Evolutionary conservation across 345 rosid species (phyloP).

Genomic region (Hibiscus mutabilis): DNA sequence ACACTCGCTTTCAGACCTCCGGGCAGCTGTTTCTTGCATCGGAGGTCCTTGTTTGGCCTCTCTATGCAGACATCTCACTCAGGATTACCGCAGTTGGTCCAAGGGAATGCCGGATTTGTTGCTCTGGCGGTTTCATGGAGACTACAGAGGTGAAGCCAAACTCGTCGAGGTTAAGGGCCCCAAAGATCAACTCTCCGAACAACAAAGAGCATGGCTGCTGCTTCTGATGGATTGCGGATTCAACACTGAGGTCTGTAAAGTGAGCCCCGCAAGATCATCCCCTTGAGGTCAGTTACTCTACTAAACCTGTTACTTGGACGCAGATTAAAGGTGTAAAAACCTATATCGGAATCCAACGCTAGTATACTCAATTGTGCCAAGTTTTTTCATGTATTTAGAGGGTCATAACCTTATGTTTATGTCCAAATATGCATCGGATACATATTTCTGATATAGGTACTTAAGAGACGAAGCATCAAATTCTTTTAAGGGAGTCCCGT

Average conservation of each 20-base stretch:
- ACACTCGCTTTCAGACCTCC: constrained; percentile 61
- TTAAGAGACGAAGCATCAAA: not conserved
- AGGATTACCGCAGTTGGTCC: constrained; percentile 87
- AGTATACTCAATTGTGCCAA: not conserved
- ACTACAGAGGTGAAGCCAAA: constrained; percentile 85
- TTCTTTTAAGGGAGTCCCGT: not conserved
- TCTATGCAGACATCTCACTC: constrained; percentile 60
- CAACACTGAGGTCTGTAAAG: constrained; percentile 72
- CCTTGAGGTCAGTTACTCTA: not conserved
- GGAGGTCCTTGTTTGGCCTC: constrained; percentile 74
- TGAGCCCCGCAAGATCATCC: constrained; percentile 28
- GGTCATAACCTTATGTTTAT: not conserved
- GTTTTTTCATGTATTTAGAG: not conserved
- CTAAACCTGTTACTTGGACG: not conserved
- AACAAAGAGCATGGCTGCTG: constrained; percentile 84
- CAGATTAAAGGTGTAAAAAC: not conserved
- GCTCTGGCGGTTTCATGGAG: constrained; percentile 77
- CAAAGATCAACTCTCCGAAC: constrained; percentile 77
- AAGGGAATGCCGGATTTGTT: constrained; percentile 95
- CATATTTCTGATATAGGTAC: not conserved
- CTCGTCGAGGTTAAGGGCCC: constrained; percentile 93
- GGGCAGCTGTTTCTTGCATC: constrained; percentile 76
- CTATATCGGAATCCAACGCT: not conserved
- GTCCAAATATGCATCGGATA: not conserved
- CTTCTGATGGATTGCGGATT: constrained; percentile 83